Evolutionary conservation across 495 filamentous ascomycete species (phyloP).

Genomic region (Aspergillus saccharolyticus): DNA sequence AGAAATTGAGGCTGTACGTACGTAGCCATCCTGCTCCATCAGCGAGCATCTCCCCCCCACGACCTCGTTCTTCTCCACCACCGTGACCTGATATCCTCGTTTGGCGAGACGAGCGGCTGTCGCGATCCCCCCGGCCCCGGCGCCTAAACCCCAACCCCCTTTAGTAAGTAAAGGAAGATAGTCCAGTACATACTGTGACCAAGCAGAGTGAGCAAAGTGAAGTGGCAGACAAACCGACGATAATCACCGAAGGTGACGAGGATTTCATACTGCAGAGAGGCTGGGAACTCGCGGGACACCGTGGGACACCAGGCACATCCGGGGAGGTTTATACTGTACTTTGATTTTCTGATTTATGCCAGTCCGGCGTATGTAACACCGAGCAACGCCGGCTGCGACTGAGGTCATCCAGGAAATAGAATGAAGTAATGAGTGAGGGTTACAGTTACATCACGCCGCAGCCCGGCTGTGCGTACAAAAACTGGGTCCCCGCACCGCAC

Average conservation of each 20-base stretch:
- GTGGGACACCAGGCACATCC: too few species aligned
- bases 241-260: background rate
- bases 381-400: background rate
- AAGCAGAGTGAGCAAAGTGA: too few species aligned
- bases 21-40: background rate
- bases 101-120: constrained; percentile 1
- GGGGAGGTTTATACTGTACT: too few species aligned
- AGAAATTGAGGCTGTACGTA: background rate
- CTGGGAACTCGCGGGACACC: too few species aligned
- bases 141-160: background rate
- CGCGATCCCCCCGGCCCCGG: background rate
- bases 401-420: background rate
- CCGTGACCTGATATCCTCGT: background rate
- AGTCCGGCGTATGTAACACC: background rate
- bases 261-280: too few species aligned
- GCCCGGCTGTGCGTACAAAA: background rate
- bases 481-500: too few species aligned
- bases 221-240: background rate
- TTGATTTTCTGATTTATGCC: background rate
- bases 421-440: background rate
- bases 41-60: constrained; percentile 4
- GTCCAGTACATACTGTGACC: too few species aligned
- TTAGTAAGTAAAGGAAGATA: background rate
- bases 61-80: constrained; percentile 1
- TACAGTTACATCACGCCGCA: background rate